phyloP scores from a whole-genome alignment of 2,329 filamentous ascomycete genomes.

The Ophiosphaerella narmari region DNA sequence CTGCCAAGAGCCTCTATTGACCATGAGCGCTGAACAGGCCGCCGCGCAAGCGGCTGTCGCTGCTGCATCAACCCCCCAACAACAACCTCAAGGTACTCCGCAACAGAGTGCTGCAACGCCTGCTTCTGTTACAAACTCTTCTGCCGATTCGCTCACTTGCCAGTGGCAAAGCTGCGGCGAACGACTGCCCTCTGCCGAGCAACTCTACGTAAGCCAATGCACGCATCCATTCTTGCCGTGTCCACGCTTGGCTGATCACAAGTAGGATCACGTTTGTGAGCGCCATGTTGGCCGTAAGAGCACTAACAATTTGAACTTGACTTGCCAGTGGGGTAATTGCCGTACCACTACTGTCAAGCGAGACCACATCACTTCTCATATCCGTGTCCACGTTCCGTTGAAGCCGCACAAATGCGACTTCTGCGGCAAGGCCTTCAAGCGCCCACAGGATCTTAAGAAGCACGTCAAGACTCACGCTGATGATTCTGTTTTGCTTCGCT shows the following conservation, averaged over 20 bases:
- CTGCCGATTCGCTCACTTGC: conserved; percentile 56
- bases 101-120: conserved; percentile 41
- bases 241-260: conserved; percentile 11
- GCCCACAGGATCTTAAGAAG: conserved; percentile 98
- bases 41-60: conserved; percentile 26
- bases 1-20: conserved; percentile 11
- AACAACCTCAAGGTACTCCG: conserved; percentile 39
- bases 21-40: conserved; percentile 18
- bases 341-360: conserved; percentile 97
- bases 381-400: conserved; percentile 95
- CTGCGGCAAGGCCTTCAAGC: conserved; percentile 98
- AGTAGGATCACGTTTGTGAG: conserved; percentile 94
- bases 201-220: conserved; percentile 62
- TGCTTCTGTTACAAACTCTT: conserved; percentile 32
- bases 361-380: conserved; percentile 98
- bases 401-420: conserved; percentile 99
- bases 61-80: conserved; percentile 34
- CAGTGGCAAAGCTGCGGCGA: conserved; percentile 68
- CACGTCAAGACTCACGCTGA: conserved; percentile 99
- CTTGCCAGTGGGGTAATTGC: conserved; percentile 96
- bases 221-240: neutral
- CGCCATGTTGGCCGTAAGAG: conserved; percentile 98
- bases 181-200: conserved; percentile 61
- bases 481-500: conserved; percentile 77
- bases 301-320: conserved; percentile 97